Conservation (phyloP, 1,284 basidiomycete species). For the Coriolopsis trogii region DNA sequence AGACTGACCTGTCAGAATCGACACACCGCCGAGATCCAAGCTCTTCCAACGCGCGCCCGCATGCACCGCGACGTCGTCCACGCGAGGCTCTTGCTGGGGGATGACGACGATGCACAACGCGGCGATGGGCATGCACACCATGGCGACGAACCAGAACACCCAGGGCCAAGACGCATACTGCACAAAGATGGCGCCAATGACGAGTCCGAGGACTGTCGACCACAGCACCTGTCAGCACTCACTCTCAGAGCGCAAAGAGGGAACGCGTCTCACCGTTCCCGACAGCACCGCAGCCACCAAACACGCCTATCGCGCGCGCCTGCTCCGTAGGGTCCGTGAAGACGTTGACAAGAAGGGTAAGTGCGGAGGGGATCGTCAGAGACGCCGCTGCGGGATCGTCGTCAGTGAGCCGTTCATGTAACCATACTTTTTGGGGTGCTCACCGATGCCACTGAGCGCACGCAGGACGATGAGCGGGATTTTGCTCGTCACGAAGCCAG, state of each 20-base stretch:
- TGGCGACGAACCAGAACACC: slow-evolving; percentile 49
- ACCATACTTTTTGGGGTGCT: no score
- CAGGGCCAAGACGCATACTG: slow-evolving; percentile 45
- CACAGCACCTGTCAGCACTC: background rate
- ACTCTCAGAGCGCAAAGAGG: background rate
- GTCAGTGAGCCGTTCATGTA: no score
- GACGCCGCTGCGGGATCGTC: slow-evolving; percentile 39
- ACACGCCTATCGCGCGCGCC: slow-evolving; percentile 46
- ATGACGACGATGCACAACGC: slow-evolving; percentile 38
- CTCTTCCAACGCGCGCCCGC: slow-evolving; percentile 32
- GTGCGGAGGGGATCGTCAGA: slow-evolving; percentile 50
- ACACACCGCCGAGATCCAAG: slow-evolving; percentile 45
- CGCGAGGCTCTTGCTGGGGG: slow-evolving; percentile 28
- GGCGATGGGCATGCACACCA: slow-evolving; percentile 42
- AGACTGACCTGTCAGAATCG: slow-evolving; percentile 40
- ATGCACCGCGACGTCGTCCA: slow-evolving; percentile 5
- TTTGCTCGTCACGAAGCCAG: slow-evolving; percentile 45
- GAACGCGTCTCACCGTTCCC: slow-evolving; percentile 42
- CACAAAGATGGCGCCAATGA: slow-evolving; percentile 47
- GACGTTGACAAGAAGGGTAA: slow-evolving; percentile 46
- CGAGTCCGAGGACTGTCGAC: slow-evolving; percentile 41
- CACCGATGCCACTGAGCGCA: slow-evolving; percentile 45
- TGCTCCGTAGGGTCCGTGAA: slow-evolving; percentile 49
- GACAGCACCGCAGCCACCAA: slow-evolving; percentile 47
- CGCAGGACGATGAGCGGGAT: slow-evolving; percentile 46